phyloP scores from a whole-genome alignment of 1,284 basidiomycete species.

The Sporisorium graminicola region DNA sequence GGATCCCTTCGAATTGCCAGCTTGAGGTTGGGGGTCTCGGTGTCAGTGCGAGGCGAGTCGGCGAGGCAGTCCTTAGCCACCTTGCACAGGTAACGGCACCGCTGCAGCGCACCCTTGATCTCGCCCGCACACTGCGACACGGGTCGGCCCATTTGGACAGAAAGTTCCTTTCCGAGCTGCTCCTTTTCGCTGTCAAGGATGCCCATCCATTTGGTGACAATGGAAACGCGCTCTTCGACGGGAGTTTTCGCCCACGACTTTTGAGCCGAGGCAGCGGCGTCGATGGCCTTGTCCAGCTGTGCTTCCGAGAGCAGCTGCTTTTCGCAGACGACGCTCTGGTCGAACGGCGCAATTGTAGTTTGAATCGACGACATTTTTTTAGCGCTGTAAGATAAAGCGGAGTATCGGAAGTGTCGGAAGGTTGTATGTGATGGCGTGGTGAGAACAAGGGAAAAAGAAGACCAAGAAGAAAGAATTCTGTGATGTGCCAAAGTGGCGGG shows the following conservation, averaged over 20 bases:
- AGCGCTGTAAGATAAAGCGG: background rate
- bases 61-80: slow-evolving; percentile 82
- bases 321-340: slow-evolving; percentile 71
- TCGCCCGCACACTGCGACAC: slow-evolving; percentile 83
- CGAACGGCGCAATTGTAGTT: slow-evolving; percentile 73
- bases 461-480: background rate
- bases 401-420: background rate
- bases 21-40: slow-evolving; percentile 83
- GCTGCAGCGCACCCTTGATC: slow-evolving; percentile 82
- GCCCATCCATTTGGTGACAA: slow-evolving; percentile 80
- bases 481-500: background rate
- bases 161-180: slow-evolving; percentile 81
- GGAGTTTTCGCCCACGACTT: slow-evolving; percentile 79
- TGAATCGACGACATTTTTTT: slow-evolving; percentile 67
- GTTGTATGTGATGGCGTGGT: slow-evolving; percentile 1
- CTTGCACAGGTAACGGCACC: slow-evolving; percentile 85
- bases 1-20: slow-evolving; percentile 85
- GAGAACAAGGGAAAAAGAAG: too few relatives aligned
- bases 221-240: slow-evolving; percentile 79
- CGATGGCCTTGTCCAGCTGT: slow-evolving; percentile 77
- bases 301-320: slow-evolving; percentile 69
- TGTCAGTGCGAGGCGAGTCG: slow-evolving; percentile 81
- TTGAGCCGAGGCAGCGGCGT: slow-evolving; percentile 77
- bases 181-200: slow-evolving; percentile 76
- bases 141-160: slow-evolving; percentile 86